These are phyloP conservation scores for Pseudocercospora cruenta DNA, from an alignment of 2,329 filamentous ascomycete species.

Conservation along the genomic window DNA sequence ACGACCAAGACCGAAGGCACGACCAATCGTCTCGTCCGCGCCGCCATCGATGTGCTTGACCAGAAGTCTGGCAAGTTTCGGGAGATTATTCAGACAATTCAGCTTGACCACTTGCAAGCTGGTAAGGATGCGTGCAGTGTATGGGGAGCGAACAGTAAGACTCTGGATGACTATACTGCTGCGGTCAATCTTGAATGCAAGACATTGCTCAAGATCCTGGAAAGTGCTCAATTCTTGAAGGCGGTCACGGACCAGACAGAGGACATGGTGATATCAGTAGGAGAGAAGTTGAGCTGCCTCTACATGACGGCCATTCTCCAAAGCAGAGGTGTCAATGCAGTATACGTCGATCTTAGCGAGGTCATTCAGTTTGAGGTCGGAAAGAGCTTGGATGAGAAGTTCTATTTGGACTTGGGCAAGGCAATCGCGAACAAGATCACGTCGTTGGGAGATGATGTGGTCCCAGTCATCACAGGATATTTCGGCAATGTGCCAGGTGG, in stretches of 20 bases:
- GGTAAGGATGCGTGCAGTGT: constrained; percentile 54
- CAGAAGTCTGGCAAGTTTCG: constrained; percentile 62
- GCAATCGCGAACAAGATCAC: constrained; percentile 48
- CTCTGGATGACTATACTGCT: constrained; percentile 59
- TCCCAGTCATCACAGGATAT: constrained; percentile 74
- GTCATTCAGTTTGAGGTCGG: constrained; percentile 65
- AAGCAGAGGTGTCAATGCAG: constrained; percentile 78
- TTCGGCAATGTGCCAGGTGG: constrained; percentile 93
- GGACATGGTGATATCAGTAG: constrained; percentile 85
- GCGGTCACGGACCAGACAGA: constrained; percentile 57
- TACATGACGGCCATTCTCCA: constrained; percentile 86
- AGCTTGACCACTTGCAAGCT: constrained; percentile 77
- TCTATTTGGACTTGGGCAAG: constrained; percentile 49
- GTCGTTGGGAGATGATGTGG: constrained; percentile 49
- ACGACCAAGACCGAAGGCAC: constrained; percentile 94
- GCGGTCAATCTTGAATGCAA: constrained; percentile 79
- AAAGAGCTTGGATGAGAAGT: constrained; percentile 51
- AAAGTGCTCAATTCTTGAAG: constrained; percentile 62
- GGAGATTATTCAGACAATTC: constrained; percentile 77
- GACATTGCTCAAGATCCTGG: constrained; percentile 74
- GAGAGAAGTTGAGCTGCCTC: constrained; percentile 91
- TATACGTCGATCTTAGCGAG: constrained; percentile 88
- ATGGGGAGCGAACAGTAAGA: constrained; percentile 37
- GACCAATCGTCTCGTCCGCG: constrained; percentile 71
- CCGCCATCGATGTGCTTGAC: constrained; percentile 48